phyloP scores from a whole-genome alignment of 192 early-diverging fungal genomes.

The Coemansia sp. region DNA sequence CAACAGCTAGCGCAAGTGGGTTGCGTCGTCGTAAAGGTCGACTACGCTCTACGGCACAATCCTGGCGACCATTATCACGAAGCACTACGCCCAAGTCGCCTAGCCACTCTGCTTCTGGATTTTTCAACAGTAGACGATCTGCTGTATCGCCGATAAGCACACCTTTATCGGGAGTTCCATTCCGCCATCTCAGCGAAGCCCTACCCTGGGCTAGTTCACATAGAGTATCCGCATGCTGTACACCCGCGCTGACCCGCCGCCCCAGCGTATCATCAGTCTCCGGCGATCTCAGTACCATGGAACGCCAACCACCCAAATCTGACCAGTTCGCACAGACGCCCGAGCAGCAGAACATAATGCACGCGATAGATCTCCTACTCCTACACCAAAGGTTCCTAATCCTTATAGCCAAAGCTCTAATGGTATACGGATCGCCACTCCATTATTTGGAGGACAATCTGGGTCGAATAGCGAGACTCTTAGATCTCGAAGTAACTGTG shows the following conservation, averaged over 20 bases:
- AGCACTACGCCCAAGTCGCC: background rate
- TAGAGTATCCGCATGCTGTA: conserved; percentile 27
- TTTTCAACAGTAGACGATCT: conserved; percentile 17
- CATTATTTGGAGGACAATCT: conserved; percentile 71
- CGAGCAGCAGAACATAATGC: conserved; percentile 41
- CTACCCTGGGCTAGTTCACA: conserved; percentile 43
- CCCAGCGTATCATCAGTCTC: conserved; percentile 34
- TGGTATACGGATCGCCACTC: conserved; percentile 70
- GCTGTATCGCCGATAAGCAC: background rate
- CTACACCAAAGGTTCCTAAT: conserved; percentile 69
- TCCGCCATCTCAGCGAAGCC: conserved; percentile 52
- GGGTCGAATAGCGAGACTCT: conserved; percentile 56
- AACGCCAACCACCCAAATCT: background rate
- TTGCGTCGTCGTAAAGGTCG: conserved; percentile 15
- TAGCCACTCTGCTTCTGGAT: conserved; percentile 12
- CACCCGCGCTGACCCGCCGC: conserved; percentile 39
- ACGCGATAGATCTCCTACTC: conserved; percentile 65
- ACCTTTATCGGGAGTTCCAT: conserved; percentile 34
- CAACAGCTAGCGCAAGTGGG: background rate
- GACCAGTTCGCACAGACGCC: background rate
- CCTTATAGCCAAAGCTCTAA: conserved; percentile 65
- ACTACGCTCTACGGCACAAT: background rate
- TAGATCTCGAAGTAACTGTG: conserved; percentile 67
- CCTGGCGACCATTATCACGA: conserved; percentile 9
- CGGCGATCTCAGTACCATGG: conserved; percentile 45